Percentiles rank a stretch among this genome's conserved stretches.
These are phyloP conservation scores for Dothideomycetes sp. DNA, from an alignment of 2,329 filamentous ascomycete genomes.

Conservation along the genomic window DNA sequence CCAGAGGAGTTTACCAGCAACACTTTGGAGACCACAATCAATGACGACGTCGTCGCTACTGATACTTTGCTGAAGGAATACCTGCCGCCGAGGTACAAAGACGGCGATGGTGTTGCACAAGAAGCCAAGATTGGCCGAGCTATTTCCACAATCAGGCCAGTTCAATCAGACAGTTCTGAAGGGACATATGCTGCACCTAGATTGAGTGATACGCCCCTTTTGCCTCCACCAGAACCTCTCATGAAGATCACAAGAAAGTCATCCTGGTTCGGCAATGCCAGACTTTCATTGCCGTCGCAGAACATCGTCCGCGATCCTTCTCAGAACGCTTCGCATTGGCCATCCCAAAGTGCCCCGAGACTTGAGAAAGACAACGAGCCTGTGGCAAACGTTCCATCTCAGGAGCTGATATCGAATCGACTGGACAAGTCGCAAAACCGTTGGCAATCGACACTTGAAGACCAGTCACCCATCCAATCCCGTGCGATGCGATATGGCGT, in stretches of 20 bases:
- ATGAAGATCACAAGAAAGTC: not conserved
- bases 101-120: too few relatives aligned
- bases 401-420: conserved; percentile 27
- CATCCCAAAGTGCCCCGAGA: not conserved
- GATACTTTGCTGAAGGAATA: not conserved
- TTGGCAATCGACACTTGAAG: conserved; percentile 31
- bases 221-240: not conserved
- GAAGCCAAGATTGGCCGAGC: too few relatives aligned
- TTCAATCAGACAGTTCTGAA: conserved; percentile 4
- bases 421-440: conserved; percentile 27
- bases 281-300: not conserved
- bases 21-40: not conserved
- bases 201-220: not conserved
- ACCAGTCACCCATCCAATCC: conserved; percentile 19
- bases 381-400: conserved; percentile 17
- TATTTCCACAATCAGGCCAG: conserved; percentile 16
- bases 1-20: conserved; percentile 25
- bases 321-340: too few relatives aligned
- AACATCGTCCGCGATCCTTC: conserved; percentile 7
- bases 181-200: not conserved
- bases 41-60: not conserved
- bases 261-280: conserved; percentile 1
- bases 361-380: conserved; percentile 9
- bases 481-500: conserved; percentile 16
- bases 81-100: not conserved